Conservation (phyloP, 805 yeast genomes). For the Diddensiella transvaalensis region DNA sequence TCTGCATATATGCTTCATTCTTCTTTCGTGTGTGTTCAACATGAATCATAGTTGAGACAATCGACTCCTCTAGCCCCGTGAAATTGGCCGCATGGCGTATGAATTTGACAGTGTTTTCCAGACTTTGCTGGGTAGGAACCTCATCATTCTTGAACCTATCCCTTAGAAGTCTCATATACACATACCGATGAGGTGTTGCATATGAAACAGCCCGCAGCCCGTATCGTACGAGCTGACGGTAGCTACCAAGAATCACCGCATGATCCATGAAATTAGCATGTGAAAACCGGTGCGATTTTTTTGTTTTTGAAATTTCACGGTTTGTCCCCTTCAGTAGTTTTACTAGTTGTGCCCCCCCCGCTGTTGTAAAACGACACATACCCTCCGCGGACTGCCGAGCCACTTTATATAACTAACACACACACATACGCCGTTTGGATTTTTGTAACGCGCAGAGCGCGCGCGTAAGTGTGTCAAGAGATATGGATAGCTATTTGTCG, state of each 20-base stretch:
- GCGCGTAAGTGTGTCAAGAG: no score
- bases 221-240: conserved; percentile 15
- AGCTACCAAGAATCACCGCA: not conserved
- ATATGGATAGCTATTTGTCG: conserved; percentile 1
- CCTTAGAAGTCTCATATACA: conserved; percentile 8
- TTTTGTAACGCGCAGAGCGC: no score
- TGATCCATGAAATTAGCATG: conserved; percentile 11
- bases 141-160: conserved; percentile 9
- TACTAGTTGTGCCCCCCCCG: no score
- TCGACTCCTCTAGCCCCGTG: conserved; percentile 16
- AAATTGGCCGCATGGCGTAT: conserved; percentile 18
- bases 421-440: no score
- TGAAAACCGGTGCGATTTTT: not conserved
- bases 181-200: conserved; percentile 17
- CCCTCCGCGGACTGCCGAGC: no score
- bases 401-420: no score
- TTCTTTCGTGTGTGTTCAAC: conserved; percentile 32
- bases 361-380: no score
- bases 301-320: no score
- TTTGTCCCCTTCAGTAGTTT: no score
- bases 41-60: conserved; percentile 16
- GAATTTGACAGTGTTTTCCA: conserved; percentile 19
- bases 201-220: conserved; percentile 18
- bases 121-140: not conserved
- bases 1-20: no score